A percentile compares a stretch with the other conserved stretches of the same genome.
Conservation (phyloP, 1,139 yeast genomes). For the Pneumocystis murina region DNA sequence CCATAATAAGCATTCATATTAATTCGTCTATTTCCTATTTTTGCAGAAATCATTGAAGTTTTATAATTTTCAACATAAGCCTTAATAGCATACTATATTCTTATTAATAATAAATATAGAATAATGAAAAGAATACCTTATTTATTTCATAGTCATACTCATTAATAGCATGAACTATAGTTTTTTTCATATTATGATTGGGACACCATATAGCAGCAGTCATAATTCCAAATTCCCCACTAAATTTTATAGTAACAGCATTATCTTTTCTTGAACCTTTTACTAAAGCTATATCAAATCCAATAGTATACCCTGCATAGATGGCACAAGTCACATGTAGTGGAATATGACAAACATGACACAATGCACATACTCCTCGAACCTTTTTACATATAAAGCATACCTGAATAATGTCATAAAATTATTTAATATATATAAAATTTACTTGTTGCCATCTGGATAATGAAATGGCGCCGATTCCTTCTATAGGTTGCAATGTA, state of each 20-base stretch:
- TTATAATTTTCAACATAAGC: constrained; percentile 7
- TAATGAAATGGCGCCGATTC: constrained; percentile 19
- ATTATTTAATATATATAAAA: background rate
- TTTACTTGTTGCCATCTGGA: constrained; percentile 16
- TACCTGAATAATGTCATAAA: background rate
- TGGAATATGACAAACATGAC: constrained; percentile 29
- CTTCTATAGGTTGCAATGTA: constrained; percentile 33
- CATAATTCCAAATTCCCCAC: constrained; percentile 26
- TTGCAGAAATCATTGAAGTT: background rate
- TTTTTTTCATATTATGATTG: constrained; percentile 13
- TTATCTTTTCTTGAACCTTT: constrained; percentile 15
- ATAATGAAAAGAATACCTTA: constrained; percentile 4
- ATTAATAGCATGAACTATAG: constrained; percentile 7
- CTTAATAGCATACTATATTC: background rate
- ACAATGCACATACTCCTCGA: constrained; percentile 32
- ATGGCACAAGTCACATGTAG: constrained; percentile 11
- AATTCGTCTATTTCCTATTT: constrained; percentile 15
- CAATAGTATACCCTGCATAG: constrained; percentile 5
- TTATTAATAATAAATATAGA: background rate
- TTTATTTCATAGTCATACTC: constrained; percentile 1
- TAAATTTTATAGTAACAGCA: constrained; percentile 23
- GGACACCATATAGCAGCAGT: constrained; percentile 24
- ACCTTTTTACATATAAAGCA: constrained; percentile 31
- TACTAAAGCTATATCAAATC: constrained; percentile 14
- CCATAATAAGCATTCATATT: constrained; percentile 13